phyloP scores from a whole-genome alignment of 2,329 filamentous ascomycete genomes.

The Myriosclerotinia scirpicola region DNA sequence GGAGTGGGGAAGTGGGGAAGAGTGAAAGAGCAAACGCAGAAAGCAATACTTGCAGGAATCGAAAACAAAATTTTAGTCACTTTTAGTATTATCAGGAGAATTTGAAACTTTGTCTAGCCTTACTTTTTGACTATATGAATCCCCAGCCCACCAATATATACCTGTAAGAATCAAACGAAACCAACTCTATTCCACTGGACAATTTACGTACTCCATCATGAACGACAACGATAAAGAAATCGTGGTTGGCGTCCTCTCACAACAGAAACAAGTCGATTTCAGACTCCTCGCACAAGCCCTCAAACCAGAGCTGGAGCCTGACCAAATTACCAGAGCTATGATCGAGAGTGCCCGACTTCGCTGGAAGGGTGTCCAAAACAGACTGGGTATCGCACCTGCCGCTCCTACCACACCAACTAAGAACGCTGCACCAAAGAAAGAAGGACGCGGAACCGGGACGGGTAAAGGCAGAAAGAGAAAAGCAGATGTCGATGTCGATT shows the following conservation, averaged over 20 bases:
- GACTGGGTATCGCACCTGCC: background rate
- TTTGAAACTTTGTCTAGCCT: background rate
- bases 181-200: background rate
- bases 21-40: background rate
- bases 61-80: background rate
- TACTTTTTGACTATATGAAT: background rate
- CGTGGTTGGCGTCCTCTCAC: background rate
- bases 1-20: background rate
- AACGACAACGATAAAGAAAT: constrained; percentile 15
- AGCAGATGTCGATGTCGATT: background rate
- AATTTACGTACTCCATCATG: background rate
- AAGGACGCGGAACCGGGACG: too few relatives aligned
- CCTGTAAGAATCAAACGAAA: background rate
- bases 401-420: background rate
- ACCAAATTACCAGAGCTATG: constrained; percentile 1
- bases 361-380: background rate
- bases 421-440: background rate
- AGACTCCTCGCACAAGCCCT: background rate
- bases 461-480: constrained; percentile 10
- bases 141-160: background rate
- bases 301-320: background rate
- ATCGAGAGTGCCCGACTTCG: constrained; percentile 1
- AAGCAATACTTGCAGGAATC: background rate
- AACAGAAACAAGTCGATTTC: background rate
- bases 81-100: background rate